Base-by-base conservation (phyloP, 345 rosid species). In the Garcia nutans region DNA sequence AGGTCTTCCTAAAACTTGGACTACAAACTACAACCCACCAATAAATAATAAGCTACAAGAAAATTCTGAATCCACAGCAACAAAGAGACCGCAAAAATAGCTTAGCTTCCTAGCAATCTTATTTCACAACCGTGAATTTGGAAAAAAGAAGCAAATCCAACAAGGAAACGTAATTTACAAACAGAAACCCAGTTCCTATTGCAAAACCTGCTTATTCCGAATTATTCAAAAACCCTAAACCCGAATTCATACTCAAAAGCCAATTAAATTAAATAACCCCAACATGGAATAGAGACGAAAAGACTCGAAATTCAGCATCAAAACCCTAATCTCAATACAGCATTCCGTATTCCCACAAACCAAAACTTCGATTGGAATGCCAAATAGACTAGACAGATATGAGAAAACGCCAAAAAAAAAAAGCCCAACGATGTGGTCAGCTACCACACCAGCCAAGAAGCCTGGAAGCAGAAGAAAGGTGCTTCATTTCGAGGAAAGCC, bases 401-500 rank as follows among this genome's bases (percentile, higher is more conserved):
- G 28, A 23, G 28, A 33, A 58, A 58, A 57, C n/a, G 42, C 74
- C 70, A 50, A 60, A 77, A 65, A 77, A 24, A 15, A 59, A 69
- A 16, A 22, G 28, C 45, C 73, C 58, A 62, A 77, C 74, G 64
- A 47, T 67, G 10, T 16, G 44, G n/a, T 67, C 60, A 73, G 66
- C 74, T 42, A 68, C 76, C 54, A 49, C 17, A 31, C 24, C 76
- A 72, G 23, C 80, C 71, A 50, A 44, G 41, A 22, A 74, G 42
- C 73, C 31, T 54, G 50, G 26, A 59, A 79, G 60, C 56, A 24
- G 56, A 70, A 17, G 31, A 61, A 72, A 62, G n/a, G 22, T 15
- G 56, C 58, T 74, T 74, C 85, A 80, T 84, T 58, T 55, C 22
- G 33, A 37, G 37, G 57, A 47, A 79, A 79, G 72, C 71, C 15